These are phyloP conservation scores for Curvularia spicifera DNA, from an alignment of 2,329 filamentous ascomycete genomes.

Conservation along the genomic window DNA sequence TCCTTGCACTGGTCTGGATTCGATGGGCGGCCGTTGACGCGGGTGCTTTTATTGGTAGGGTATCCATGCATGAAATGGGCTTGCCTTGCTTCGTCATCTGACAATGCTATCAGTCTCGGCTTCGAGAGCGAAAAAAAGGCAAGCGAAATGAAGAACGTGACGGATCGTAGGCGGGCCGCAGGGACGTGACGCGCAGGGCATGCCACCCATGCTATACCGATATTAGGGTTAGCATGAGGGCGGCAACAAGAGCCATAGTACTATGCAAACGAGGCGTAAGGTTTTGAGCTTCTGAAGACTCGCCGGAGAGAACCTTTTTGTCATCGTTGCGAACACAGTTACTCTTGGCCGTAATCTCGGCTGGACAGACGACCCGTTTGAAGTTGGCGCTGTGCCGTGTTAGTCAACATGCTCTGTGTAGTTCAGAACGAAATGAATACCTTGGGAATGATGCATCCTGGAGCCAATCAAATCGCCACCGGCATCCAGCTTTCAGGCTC, in stretches of 20 bases:
- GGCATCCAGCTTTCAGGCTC: slow-evolving; percentile 34
- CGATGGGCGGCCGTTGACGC: slow-evolving; percentile 20
- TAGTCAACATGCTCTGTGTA: slow-evolving; percentile 20
- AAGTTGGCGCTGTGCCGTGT: slow-evolving; percentile 45
- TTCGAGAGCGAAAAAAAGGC: slow-evolving; percentile 12
- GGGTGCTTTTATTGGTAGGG: slow-evolving; percentile 35
- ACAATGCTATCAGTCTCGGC: slow-evolving; percentile 18
- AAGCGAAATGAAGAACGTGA: slow-evolving; percentile 28
- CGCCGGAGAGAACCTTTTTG: slow-evolving; percentile 22
- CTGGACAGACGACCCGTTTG: slow-evolving; percentile 46
- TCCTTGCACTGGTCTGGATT: slow-evolving; percentile 4
- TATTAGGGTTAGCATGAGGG: slow-evolving; percentile 29
- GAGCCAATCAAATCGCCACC: slow-evolving; percentile 49
- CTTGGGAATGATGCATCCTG: slow-evolving; percentile 42
- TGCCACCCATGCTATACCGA: slow-evolving; percentile 36
- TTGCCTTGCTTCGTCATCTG: slow-evolving; percentile 32
- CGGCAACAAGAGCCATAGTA: slow-evolving; percentile 24
- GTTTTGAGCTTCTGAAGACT: slow-evolving; percentile 22
- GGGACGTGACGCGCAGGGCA: slow-evolving; percentile 27
- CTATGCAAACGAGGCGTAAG: slow-evolving; percentile 21
- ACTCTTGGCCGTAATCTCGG: slow-evolving; percentile 44
- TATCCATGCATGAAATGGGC: slow-evolving; percentile 44
- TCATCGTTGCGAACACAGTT: slow-evolving; percentile 46
- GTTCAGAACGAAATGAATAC: slow-evolving; percentile 25
- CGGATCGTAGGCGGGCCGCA: slow-evolving; percentile 29